phyloP scores from a whole-genome alignment of 345 rosid species.

The Camelina neglecta region DNA sequence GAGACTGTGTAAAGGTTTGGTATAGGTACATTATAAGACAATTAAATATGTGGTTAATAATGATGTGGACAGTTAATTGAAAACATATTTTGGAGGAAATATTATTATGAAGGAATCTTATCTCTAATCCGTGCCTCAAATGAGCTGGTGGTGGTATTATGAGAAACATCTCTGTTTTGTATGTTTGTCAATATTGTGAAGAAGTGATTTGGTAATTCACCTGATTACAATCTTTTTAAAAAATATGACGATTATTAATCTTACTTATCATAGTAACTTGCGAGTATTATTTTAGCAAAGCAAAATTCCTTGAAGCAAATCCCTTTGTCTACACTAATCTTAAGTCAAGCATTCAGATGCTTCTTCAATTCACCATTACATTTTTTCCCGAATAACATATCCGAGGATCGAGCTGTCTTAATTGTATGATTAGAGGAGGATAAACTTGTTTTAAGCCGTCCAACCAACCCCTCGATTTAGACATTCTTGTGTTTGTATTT shows the following conservation, averaged over 20 bases:
- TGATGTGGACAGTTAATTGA: conserved; percentile 29
- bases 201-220: background rate
- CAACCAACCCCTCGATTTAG: conserved; percentile 29
- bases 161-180: conserved; percentile 6
- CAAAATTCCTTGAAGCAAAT: conserved; percentile 18
- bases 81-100: background rate
- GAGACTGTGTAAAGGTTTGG: conserved; percentile 14
- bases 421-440: conserved; percentile 35
- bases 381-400: conserved; percentile 25
- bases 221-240: too few relatives aligned
- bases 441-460: conserved; percentile 43
- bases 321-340: conserved; percentile 12
- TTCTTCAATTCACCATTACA: conserved; percentile 22
- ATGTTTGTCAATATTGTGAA: conserved; percentile 11
- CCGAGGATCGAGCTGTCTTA: conserved; percentile 30
- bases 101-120: conserved; percentile 18
- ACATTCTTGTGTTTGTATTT: conserved; percentile 19
- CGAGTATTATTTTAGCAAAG: background rate
- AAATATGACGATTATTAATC: background rate
- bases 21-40: conserved; percentile 31
- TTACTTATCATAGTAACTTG: background rate
- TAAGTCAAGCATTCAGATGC: conserved; percentile 19
- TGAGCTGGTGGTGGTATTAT: conserved; percentile 42
- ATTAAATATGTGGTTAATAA: conserved; percentile 11
- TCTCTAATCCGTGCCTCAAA: conserved; percentile 23